Evolutionary conservation across 495 filamentous ascomycete species (phyloP).

Genomic region (Daldinia decipiens): DNA sequence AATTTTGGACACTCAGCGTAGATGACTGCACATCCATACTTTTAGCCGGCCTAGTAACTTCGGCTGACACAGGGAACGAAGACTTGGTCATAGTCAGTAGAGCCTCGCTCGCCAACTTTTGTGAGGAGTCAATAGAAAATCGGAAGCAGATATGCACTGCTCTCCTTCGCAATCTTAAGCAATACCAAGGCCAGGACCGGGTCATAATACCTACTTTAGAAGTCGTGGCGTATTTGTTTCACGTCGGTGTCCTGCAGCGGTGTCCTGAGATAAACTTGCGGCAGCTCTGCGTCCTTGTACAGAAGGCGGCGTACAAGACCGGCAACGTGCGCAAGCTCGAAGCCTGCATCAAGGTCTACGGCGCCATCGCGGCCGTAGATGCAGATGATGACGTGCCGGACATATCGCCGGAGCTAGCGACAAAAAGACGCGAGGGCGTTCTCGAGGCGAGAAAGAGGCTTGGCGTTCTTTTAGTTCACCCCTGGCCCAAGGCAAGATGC

Average conservation of each 20-base stretch:
- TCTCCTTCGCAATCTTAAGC: constrained; percentile 52
- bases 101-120: constrained; percentile 69
- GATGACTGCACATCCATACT: constrained; percentile 60
- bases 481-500: constrained; percentile 58
- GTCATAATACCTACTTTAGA: constrained; percentile 80
- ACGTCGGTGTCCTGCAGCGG: constrained; percentile 58
- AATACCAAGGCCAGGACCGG: constrained; percentile 66
- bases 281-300: constrained; percentile 71
- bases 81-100: constrained; percentile 79
- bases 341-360: constrained; percentile 81
- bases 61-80: constrained; percentile 85
- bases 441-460: constrained; percentile 56
- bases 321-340: constrained; percentile 80
- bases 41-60: constrained; percentile 80
- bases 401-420: constrained; percentile 23
- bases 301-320: constrained; percentile 84
- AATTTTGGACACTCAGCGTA: constrained; percentile 11
- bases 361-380: constrained; percentile 60
- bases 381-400: constrained; percentile 9
- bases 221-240: constrained; percentile 77
- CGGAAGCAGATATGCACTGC: constrained; percentile 48
- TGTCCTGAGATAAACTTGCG: constrained; percentile 52
- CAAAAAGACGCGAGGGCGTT: constrained; percentile 45
- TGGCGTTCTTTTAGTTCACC: constrained; percentile 58
- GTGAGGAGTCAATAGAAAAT: constrained; percentile 48